phyloP scores from a whole-genome alignment of 192 early-diverging fungal genomes.

The Coemansia sp. region DNA sequence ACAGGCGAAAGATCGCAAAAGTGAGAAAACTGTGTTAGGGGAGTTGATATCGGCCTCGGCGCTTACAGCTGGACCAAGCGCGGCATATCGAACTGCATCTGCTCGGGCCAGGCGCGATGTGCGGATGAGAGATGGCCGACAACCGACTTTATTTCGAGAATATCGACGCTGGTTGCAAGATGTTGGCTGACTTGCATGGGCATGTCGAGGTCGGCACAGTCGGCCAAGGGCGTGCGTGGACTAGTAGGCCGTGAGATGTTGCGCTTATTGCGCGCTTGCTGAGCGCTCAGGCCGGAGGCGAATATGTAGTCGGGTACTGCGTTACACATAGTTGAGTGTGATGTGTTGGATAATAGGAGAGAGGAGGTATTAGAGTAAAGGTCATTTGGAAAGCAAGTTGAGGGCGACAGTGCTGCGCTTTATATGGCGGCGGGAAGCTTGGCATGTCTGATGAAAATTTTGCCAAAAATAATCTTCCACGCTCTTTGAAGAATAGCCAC shows the following conservation, averaged over 20 bases:
- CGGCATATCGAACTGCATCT: slow-evolving; percentile 49
- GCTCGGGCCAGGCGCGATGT: slow-evolving; percentile 43
- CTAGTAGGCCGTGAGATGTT: slow-evolving; percentile 20
- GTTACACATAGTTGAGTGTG: slow-evolving; percentile 21
- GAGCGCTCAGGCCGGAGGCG: slow-evolving; percentile 46
- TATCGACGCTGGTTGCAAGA: slow-evolving; percentile 2
- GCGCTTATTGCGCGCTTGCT: slow-evolving; percentile 45
- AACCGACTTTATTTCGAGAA: slow-evolving; percentile 40
- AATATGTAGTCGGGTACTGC: slow-evolving; percentile 49
- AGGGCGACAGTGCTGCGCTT: background rate
- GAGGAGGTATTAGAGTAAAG: background rate
- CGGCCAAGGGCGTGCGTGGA: slow-evolving; percentile 14
- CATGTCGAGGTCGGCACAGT: slow-evolving; percentile 11
- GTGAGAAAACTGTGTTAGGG: background rate
- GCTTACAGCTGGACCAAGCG: slow-evolving; percentile 43
- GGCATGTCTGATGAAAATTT: background rate
- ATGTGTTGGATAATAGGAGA: background rate
- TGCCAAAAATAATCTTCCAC: background rate
- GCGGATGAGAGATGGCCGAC: slow-evolving; percentile 35
- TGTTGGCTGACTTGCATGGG: slow-evolving; percentile 12
- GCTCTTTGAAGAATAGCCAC: background rate
- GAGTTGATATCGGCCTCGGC: background rate
- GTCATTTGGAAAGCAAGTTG: background rate
- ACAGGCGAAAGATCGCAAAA: background rate
- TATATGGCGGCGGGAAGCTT: background rate